Percentiles rank a stretch among this genome's conserved stretches.
These are phyloP conservation scores for Thielaviopsis populi DNA, from an alignment of 2,329 filamentous ascomycete species.

Conservation along the genomic window DNA sequence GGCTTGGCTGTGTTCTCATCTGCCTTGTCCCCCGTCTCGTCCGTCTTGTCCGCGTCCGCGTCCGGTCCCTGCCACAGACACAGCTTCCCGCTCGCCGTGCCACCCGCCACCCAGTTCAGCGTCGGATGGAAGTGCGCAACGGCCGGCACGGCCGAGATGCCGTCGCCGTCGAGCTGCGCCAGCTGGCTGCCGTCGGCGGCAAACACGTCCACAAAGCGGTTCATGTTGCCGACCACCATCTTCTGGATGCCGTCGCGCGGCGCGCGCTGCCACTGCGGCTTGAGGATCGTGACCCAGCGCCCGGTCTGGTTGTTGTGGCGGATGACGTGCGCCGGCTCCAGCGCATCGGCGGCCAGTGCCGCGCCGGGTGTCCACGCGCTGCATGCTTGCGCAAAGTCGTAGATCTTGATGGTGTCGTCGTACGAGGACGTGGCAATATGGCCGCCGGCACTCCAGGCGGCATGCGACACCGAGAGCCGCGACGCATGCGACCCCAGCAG, in stretches of 20 bases:
- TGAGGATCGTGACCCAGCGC: constrained; percentile 73
- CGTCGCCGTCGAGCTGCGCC: constrained; percentile 73
- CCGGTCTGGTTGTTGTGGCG: constrained; percentile 93
- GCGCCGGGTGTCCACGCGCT: constrained; percentile 42
- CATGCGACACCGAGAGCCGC: constrained; percentile 76
- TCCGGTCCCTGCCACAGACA: constrained; percentile 60
- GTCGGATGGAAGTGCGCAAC: constrained; percentile 82
- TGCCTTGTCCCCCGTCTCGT: not conserved
- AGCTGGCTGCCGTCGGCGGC: constrained; percentile 70
- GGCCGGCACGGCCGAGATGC: constrained; percentile 86
- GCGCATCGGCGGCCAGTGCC: constrained; percentile 42
- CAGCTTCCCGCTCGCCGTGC: constrained; percentile 81
- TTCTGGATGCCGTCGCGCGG: constrained; percentile 70
- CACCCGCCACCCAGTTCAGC: constrained; percentile 81
- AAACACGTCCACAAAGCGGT: constrained; percentile 87
- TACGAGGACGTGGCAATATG: constrained; percentile 87
- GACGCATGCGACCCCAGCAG: constrained; percentile 72
- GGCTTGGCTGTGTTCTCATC: not conserved
- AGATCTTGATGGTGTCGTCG: constrained; percentile 88
- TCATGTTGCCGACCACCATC: constrained; percentile 94
- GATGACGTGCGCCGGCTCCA: constrained; percentile 55
- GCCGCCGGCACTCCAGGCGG: constrained; percentile 71
- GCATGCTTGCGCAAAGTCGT: constrained; percentile 52
- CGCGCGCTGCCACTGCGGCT: constrained; percentile 72
- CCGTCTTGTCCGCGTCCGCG: no score